Conservation (phyloP, 2,329 filamentous ascomycete genomes). For the Botryotinia narcissicola region DNA sequence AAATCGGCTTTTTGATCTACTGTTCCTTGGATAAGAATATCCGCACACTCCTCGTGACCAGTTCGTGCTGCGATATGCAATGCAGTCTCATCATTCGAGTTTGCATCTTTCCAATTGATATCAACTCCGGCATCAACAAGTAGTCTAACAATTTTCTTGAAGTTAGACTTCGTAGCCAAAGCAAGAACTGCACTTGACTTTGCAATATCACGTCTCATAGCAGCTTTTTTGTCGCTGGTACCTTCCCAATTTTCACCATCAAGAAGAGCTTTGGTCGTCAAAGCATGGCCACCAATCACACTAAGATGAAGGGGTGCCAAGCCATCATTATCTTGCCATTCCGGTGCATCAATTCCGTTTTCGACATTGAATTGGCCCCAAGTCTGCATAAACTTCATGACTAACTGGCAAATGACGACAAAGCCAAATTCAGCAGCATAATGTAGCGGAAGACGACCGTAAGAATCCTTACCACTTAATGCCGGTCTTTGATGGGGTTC, state of each 20-base stretch:
- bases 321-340: conserved; percentile 92
- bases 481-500: conserved; percentile 64
- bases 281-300: conserved; percentile 84
- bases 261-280: conserved; percentile 79
- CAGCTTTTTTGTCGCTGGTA: conserved; percentile 56
- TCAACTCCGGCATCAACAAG: conserved; percentile 88
- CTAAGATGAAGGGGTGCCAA: conserved; percentile 88
- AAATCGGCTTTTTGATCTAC: conserved; percentile 69
- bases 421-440: conserved; percentile 96
- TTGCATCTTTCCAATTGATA: conserved; percentile 85
- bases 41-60: conserved; percentile 77
- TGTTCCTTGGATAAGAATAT: conserved; percentile 69
- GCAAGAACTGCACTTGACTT: conserved; percentile 86
- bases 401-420: conserved; percentile 80
- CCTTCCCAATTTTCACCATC: conserved; percentile 77
- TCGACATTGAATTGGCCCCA: conserved; percentile 86
- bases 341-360: conserved; percentile 78
- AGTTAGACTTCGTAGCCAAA: conserved; percentile 85
- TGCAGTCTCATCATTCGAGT: conserved; percentile 75
- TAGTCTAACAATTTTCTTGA: conserved; percentile 77
- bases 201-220: conserved; percentile 66
- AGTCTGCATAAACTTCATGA: conserved; percentile 84
- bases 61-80: conserved; percentile 89
- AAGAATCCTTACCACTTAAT: conserved; percentile 68
- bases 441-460: conserved; percentile 82